Evolutionary conservation across 176 grass and related monocot genomes (phyloP).

Genomic region (maize (Zea mays)): Zm-B73-REFERENCE-NAM-5.0 NC_050098.1:198174501-198175000

Average conservation of each 20-base stretch:
- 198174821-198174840: not conserved
- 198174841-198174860: not conserved
- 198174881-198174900: too few species aligned
- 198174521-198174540: constrained; percentile 58
- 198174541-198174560: constrained; percentile 64
- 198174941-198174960: too few species aligned
- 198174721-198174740: constrained; percentile 19
- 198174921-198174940: too few species aligned
- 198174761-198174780: not conserved
- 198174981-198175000: too few species aligned
- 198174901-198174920: too few species aligned
- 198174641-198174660: not conserved
- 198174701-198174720: constrained; percentile 9
- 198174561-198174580: constrained; percentile 69
- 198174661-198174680: constrained; percentile 19
- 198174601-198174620: constrained; percentile 61
- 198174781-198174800: not conserved
- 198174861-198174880: not conserved
- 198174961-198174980: too few species aligned
- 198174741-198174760: constrained; percentile 6
- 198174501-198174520: constrained; percentile 65
- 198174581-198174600: constrained; percentile 47
- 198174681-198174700: not conserved
- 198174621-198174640: not conserved
- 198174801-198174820: not conserved